These are phyloP conservation scores for Ailanthus altissimus DNA, from an alignment of 345 rosid genomes.

Conservation along the genomic window DNA sequence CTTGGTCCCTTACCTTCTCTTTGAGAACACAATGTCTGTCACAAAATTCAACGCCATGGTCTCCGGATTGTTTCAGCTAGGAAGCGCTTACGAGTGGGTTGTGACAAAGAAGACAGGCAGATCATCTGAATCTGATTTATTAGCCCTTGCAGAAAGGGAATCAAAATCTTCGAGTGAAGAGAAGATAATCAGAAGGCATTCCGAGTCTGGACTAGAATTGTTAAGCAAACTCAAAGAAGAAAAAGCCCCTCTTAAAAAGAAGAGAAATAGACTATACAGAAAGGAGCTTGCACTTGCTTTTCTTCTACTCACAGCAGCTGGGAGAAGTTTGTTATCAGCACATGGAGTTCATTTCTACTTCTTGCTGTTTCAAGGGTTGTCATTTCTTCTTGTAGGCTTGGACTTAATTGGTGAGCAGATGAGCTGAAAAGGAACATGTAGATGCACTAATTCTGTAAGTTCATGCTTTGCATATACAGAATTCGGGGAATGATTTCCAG, in stretches of 20 bases:
- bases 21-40: constrained; percentile 92
- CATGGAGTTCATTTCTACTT: constrained; percentile 95
- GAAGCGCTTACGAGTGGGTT: constrained; percentile 88
- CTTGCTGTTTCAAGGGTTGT: constrained; percentile 82
- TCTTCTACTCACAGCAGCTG: constrained; percentile 79
- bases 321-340: constrained; percentile 74
- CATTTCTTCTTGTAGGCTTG: constrained; percentile 82
- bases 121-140: constrained; percentile 75
- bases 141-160: constrained; percentile 79
- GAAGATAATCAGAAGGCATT: constrained; percentile 63
- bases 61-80: constrained; percentile 86
- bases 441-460: background rate
- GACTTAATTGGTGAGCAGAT: constrained; percentile 94
- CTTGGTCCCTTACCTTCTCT: constrained; percentile 81
- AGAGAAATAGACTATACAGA: constrained; percentile 62
- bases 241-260: constrained; percentile 34
- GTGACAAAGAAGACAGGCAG: constrained; percentile 90
- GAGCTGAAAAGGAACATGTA: constrained; percentile 34
- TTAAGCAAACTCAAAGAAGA: constrained; percentile 60
- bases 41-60: constrained; percentile 96
- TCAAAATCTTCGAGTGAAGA: constrained; percentile 47
- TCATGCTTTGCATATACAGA: background rate
- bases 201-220: constrained; percentile 70
- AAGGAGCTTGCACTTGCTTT: constrained; percentile 86
- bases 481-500: constrained; percentile 1